Base-by-base conservation (phyloP, 352 stramenopile genomes). In the Phytophthora pistaciae region DNA sequence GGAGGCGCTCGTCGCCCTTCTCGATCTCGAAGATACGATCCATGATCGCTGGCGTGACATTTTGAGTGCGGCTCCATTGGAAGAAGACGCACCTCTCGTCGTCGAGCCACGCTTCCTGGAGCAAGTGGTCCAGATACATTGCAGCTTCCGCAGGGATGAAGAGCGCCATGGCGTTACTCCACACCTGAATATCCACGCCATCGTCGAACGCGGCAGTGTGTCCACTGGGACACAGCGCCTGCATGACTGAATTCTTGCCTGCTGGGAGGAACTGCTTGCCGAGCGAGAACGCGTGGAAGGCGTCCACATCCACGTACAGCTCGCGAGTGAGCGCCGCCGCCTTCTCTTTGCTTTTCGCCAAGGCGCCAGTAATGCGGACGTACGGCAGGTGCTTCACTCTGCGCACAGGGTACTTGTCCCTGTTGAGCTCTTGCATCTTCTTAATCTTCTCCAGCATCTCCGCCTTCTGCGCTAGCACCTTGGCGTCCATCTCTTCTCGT, bases 241-340 rank as follows among this genome's bases (percentile, higher is more conserved):
- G 72, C 75, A 93, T 85, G 54, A 89, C 70, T 0, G 77, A 67
- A 11, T 70, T 42, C 56, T 90, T 93, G 48, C 84, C 75, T 13
- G 72, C 71, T 3, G 85, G 85, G 46, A 79, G 72, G 50, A 93
- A 79, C 66, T 91, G 80, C 29, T 83, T 84, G 13, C 82, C 82
- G 1, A 93, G 59, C 50, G 80, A 88, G 9, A 72, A 78, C 7
- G 61, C 52, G 61, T 93, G 83, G 55, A 93, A 93, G 3, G 53
- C 29, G 0, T 60, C 62, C 14, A 84, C 21, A 49, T 89, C 72
- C 4, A 91, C 64, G 11, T 77, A 70, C 36, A 91, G 62, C 25
- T 75, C 11, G 10, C 68, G 62, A 40, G 33, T 64, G 18, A 60
- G 8, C 16, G 64, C 44, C 49, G 59, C 5, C 20, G 48, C 56